These are phyloP conservation scores for Aureococcus anophagefferens DNA, from an alignment of 108 stramenopile genomes.

Conservation along the genomic window DNA sequence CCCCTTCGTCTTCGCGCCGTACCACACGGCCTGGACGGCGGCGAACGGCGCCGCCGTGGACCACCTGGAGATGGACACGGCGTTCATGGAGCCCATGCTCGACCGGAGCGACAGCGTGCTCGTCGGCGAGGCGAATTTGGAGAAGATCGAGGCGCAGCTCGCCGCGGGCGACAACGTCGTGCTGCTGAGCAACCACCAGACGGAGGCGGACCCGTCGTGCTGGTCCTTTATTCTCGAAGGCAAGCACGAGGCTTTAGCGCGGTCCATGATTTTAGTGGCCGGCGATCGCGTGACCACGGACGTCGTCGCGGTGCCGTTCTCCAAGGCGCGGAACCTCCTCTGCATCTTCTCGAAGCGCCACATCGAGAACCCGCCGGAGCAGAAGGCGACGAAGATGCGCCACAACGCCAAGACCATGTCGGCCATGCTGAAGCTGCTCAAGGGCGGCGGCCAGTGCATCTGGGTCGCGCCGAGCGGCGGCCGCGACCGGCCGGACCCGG, in stretches of 20 bases:
- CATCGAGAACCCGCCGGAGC: slow-evolving; percentile 83
- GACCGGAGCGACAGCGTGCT: slow-evolving; percentile 58
- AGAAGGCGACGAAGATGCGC: slow-evolving; percentile 65
- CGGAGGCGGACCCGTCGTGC: slow-evolving; percentile 91
- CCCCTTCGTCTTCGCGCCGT: background rate
- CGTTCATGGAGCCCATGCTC: slow-evolving; percentile 80
- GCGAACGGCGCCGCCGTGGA: slow-evolving; percentile 27
- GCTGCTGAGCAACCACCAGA: slow-evolving; percentile 87
- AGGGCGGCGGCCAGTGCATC: slow-evolving; percentile 67
- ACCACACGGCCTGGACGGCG: background rate
- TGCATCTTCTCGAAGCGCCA: slow-evolving; percentile 95
- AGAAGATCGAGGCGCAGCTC: slow-evolving; percentile 56
- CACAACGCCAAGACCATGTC: slow-evolving; percentile 80
- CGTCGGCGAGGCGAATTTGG: slow-evolving; percentile 62
- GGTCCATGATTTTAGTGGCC: slow-evolving; percentile 67
- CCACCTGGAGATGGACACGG: slow-evolving; percentile 71
- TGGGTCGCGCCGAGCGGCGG: slow-evolving; percentile 96
- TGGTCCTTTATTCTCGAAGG: slow-evolving; percentile 53
- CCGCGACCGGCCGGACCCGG: slow-evolving; percentile 71
- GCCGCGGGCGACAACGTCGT: slow-evolving; percentile 77
- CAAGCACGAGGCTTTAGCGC: slow-evolving; percentile 56
- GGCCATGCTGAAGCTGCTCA: slow-evolving; percentile 64
- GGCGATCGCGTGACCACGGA: slow-evolving; percentile 93
- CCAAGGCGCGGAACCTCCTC: slow-evolving; percentile 83
- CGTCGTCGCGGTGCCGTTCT: slow-evolving; percentile 82